These are phyloP conservation scores for Agroathelia rolfsii DNA, from an alignment of 1,284 basidiomycete species.

Conservation along the genomic window DNA sequence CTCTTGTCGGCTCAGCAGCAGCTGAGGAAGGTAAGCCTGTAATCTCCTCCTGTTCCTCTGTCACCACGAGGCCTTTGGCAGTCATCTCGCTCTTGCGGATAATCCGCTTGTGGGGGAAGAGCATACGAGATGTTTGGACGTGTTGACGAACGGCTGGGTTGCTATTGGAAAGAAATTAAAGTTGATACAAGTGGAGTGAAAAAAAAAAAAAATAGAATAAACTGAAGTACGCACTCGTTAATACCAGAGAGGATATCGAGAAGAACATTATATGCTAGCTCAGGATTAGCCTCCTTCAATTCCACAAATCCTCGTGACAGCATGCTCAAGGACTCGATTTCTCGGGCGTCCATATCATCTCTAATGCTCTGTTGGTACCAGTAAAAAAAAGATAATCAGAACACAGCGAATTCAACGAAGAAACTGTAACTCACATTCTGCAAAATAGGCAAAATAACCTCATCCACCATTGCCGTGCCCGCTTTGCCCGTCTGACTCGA, in stretches of 20 bases:
- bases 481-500: conserved; percentile 53
- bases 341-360: conserved; percentile 79
- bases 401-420: conserved; percentile 5
- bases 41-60: conserved; percentile 66
- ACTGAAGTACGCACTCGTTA: conserved; percentile 59
- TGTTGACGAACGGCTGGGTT: conserved; percentile 67
- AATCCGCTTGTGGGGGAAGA: conserved; percentile 73
- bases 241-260: conserved; percentile 86
- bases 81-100: conserved; percentile 77
- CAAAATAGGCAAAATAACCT: conserved; percentile 72
- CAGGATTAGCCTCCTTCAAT: conserved; percentile 71
- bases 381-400: conserved; percentile 11
- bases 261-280: conserved; percentile 77
- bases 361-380: conserved; percentile 46
- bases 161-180: conserved; percentile 28
- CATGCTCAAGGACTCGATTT: conserved; percentile 85
- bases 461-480: conserved; percentile 65
- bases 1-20: conserved; percentile 20
- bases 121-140: conserved; percentile 59
- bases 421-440: conserved; percentile 42
- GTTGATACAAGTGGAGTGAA: conserved; percentile 6
- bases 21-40: conserved; percentile 33
- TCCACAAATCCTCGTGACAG: conserved; percentile 83
- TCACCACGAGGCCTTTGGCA: conserved; percentile 65
- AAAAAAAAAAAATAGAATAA: conserved; percentile 2